phyloP scores from a whole-genome alignment of 164 flowering plant genomes.

The Amborella trichopoda region DNA sequence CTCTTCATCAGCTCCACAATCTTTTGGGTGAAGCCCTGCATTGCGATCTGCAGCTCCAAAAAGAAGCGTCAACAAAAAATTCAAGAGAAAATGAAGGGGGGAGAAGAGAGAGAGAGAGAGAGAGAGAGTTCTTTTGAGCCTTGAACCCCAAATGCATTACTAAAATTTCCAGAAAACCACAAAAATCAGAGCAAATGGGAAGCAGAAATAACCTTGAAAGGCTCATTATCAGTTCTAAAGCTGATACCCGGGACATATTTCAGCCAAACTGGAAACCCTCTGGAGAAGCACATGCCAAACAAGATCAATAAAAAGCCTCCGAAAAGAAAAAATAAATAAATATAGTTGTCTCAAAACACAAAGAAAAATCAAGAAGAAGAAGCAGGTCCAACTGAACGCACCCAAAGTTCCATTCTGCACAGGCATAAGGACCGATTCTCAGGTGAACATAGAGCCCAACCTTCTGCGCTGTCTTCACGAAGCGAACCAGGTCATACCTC shows the following conservation, averaged over 20 bases:
- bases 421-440: slow-evolving; percentile 85
- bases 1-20: slow-evolving; percentile 65
- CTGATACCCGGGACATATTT: slow-evolving; percentile 74
- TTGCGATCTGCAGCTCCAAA: slow-evolving; percentile 35
- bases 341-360: not conserved
- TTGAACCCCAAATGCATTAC: not conserved
- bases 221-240: slow-evolving; percentile 73
- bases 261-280: slow-evolving; percentile 96
- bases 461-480: slow-evolving; percentile 52
- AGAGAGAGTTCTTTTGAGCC: not conserved
- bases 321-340: not conserved
- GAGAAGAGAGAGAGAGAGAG: not conserved
- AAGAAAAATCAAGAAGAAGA: not conserved
- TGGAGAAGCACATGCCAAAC: slow-evolving; percentile 12
- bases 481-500: slow-evolving; percentile 56
- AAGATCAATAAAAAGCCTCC: slow-evolving; percentile 4
- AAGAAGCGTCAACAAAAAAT: not conserved
- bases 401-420: slow-evolving; percentile 97
- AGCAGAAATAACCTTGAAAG: slow-evolving; percentile 48
- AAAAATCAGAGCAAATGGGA: not conserved
- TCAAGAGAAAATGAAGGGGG: not conserved
- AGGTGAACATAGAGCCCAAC: slow-evolving; percentile 66
- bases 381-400: slow-evolving; percentile 8
- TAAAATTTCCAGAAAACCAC: not conserved
- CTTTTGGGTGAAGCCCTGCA: slow-evolving; percentile 66